phyloP scores from a whole-genome alignment of 2,329 filamentous ascomycete species.

The Pyricularia grisea region DNA sequence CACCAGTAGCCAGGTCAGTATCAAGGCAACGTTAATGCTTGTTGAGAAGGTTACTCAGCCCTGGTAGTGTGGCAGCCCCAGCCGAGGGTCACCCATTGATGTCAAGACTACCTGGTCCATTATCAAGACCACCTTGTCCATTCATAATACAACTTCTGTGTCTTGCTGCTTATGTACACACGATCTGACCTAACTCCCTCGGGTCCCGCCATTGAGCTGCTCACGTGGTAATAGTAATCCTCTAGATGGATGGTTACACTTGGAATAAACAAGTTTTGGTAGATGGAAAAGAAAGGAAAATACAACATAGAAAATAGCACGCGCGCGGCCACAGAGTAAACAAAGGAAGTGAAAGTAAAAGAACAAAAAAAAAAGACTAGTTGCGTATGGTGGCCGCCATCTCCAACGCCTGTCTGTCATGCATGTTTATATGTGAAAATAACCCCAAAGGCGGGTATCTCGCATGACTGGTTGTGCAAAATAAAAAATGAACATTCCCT shows the following conservation, averaged over 20 bases:
- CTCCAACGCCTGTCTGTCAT: slow-evolving; percentile 4
- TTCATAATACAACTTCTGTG: background rate
- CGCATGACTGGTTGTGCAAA: background rate
- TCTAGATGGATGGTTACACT: background rate
- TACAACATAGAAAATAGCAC: background rate
- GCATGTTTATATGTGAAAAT: slow-evolving; percentile 3
- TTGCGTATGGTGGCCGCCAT: slow-evolving; percentile 1
- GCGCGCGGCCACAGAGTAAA: background rate
- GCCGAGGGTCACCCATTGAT: background rate
- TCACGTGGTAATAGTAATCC: background rate
- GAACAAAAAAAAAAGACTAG: background rate
- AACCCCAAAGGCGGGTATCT: background rate
- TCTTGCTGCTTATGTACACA: slow-evolving; percentile 2
- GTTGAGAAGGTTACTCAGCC: no score
- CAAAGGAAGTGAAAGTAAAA: slow-evolving; percentile 1
- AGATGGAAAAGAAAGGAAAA: background rate
- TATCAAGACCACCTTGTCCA: background rate
- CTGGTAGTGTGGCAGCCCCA: background rate
- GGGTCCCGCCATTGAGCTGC: background rate
- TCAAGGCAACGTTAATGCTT: no score
- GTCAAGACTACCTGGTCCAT: no score
- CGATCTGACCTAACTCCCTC: background rate
- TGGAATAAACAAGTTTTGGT: background rate
- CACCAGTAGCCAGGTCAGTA: no score
- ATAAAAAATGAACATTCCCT: background rate